Base-by-base conservation (phyloP, 345 rosid species). In the Salix dunnii region DNA sequence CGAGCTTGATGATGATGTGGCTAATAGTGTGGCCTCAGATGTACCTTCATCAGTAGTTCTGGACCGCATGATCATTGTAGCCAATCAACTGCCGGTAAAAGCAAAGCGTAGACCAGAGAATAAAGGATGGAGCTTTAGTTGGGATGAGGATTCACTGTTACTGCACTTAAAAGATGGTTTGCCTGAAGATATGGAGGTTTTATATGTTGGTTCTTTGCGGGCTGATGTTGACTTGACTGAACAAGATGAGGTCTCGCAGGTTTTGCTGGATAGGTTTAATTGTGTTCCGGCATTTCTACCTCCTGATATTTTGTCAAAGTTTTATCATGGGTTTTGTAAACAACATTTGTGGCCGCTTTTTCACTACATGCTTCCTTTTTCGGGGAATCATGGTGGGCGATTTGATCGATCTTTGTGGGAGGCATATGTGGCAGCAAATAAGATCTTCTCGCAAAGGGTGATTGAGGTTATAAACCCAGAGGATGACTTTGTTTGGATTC, bases 311-410 rank as follows among this genome's bases (percentile, higher is more conserved):
- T 83, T 88, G 77, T 49, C 88, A 5, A 91, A 86, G 85, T 89
- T 84, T 76, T 91, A 91, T 80, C 93, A 91, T 33, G 93, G 96
- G 35, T 91, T 91, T 25, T 91, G 96, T 61, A 91, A 91, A 81
- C 96, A 89, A 77, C 93, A 91, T 80, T 85, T 91, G 77, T 91
- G 95, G 95, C 95, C 93, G 0, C 91, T 91, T 69, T 91, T 89
- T 67, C 95, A 91, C 73, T 91, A 91, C 53, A 91, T 89, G 95
- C 91, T 89, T 67, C 95, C 93, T 2, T 87, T 91, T 66, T 90
- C 95, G 0, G 85, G 87, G 28, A 84, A 83, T 66, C 90, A 89
- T 35, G 91, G 95, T 49, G 95, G 93, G 43, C 82, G 91, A 74
- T 89, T 89, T 73, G 93, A 91, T 82, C 72, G 93, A 78, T 84